Evolutionary conservation across 495 filamentous ascomycete genomes (phyloP).

Genomic region (Penicillium silybi): DNA sequence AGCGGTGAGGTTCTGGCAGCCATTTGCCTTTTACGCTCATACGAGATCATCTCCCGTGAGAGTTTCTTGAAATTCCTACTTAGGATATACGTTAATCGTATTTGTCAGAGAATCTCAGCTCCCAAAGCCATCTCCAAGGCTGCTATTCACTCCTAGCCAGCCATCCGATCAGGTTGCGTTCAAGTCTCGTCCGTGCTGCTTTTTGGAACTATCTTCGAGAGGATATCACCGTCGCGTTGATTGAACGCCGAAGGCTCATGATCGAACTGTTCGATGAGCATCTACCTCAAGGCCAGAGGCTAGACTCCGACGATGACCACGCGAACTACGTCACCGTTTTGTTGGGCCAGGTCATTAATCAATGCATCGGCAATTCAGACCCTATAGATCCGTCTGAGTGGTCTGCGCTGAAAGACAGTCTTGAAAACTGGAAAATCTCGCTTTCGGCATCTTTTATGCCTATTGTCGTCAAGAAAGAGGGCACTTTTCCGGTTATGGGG

Average conservation of each 20-base stretch:
- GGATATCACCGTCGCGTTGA: conserved; percentile 36
- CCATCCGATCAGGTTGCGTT: conserved; percentile 6
- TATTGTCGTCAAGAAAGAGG: conserved; percentile 9
- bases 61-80: background rate
- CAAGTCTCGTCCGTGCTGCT: conserved; percentile 26
- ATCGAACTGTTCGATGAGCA: conserved; percentile 24
- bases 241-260: conserved; percentile 26
- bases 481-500: conserved; percentile 18
- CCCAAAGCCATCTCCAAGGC: conserved; percentile 25
- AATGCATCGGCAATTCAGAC: conserved; percentile 11
- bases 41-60: conserved; percentile 32
- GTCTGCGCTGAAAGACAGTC: conserved; percentile 6
- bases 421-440: conserved; percentile 14
- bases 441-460: conserved; percentile 21
- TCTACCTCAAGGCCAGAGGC: conserved; percentile 7
- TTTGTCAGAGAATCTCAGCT: conserved; percentile 12
- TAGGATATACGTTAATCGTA: background rate
- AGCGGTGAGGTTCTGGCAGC: conserved; percentile 28
- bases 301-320: conserved; percentile 18
- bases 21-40: conserved; percentile 35
- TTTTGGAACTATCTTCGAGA: conserved; percentile 41
- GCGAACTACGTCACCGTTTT: conserved; percentile 29
- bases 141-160: conserved; percentile 24
- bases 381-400: background rate
- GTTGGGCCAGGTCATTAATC: conserved; percentile 31